Percentiles rank a stretch among this genome's conserved stretches.
Evolutionary conservation across 2,329 filamentous ascomycete genomes (phyloP).

Genomic region (Penicillium sp.): DNA sequence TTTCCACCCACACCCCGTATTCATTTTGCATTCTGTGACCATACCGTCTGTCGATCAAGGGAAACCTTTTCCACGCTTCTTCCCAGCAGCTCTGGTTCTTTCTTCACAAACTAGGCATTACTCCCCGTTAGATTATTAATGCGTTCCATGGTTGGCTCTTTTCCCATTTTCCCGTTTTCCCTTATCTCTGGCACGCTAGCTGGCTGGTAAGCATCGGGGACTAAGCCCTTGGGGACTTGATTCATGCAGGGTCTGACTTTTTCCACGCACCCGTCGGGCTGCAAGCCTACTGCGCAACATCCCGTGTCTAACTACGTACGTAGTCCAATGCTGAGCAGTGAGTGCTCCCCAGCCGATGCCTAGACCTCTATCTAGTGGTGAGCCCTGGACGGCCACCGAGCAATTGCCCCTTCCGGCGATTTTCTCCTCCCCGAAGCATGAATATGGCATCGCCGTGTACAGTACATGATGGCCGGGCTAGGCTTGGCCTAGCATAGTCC

Average conservation of each 20-base stretch:
- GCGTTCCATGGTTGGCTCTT: not conserved
- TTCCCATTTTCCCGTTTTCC: not conserved
- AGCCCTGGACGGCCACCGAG: not conserved
- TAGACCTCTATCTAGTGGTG: not conserved
- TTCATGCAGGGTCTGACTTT: constrained; percentile 11
- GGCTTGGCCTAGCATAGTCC: too few relatives aligned
- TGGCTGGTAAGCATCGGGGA: not conserved
- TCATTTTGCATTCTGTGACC: too few relatives aligned
- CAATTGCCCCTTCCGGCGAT: not conserved
- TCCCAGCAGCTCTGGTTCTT: not conserved
- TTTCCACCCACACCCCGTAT: not conserved
- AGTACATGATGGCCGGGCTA: too few relatives aligned
- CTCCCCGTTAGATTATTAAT: not conserved
- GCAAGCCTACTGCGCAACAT: constrained; percentile 28
- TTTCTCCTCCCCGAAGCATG: too few relatives aligned
- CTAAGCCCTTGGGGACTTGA: not conserved
- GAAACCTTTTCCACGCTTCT: constrained; percentile 6
- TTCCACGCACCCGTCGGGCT: constrained; percentile 19
- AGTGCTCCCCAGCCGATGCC: too few relatives aligned
- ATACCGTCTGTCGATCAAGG: constrained; percentile 7
- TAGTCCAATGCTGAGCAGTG: not conserved
- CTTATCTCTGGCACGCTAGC: not conserved
- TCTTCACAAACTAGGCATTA: not conserved
- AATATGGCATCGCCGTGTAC: too few relatives aligned
- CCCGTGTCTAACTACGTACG: not conserved